Percentiles rank a stretch among this genome's conserved stretches.
phyloP scores from a whole-genome alignment of 177 flowering plant species.

The Vitis hybrid region DNA sequence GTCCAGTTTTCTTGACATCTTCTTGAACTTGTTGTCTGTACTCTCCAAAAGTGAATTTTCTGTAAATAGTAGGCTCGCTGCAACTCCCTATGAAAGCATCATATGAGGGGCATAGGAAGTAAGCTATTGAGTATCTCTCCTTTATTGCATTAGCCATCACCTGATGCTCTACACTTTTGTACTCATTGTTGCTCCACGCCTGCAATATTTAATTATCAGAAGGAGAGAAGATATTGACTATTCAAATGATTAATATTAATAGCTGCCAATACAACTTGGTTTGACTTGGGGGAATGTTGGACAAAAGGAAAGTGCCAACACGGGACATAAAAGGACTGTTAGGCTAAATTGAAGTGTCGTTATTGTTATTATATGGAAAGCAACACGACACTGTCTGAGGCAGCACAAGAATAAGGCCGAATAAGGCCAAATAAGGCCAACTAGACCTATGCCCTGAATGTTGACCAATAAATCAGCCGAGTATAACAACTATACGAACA shows the following conservation, averaged over 20 bases:
- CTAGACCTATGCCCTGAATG: no score
- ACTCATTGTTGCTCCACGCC: constrained; percentile 86
- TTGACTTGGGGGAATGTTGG: neutral
- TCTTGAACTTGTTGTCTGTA: constrained; percentile 62
- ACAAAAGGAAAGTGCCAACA: neutral
- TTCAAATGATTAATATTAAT: neutral
- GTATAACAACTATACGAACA: no score
- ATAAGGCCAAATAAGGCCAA: no score
- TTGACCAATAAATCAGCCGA: no score
- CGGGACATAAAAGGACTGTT: neutral
- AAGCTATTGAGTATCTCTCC: constrained; percentile 78
- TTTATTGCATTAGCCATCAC: constrained; percentile 53
- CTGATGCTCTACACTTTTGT: constrained; percentile 77
- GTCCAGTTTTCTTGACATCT: constrained; percentile 62
- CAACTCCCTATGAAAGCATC: constrained; percentile 54
- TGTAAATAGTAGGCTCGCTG: constrained; percentile 58
- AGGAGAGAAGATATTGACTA: neutral
- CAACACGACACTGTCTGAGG: no score
- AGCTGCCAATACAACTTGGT: neutral
- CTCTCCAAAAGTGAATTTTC: constrained; percentile 64
- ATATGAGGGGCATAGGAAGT: constrained; percentile 75
- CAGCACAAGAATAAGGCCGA: no score
- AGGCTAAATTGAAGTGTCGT: no score
- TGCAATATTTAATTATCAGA: constrained; percentile 19
- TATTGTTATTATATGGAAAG: no score